These are phyloP conservation scores for Edaphochlamys debaryana DNA, from an alignment of 139 green algal species.

Conservation along the genomic window DNA sequence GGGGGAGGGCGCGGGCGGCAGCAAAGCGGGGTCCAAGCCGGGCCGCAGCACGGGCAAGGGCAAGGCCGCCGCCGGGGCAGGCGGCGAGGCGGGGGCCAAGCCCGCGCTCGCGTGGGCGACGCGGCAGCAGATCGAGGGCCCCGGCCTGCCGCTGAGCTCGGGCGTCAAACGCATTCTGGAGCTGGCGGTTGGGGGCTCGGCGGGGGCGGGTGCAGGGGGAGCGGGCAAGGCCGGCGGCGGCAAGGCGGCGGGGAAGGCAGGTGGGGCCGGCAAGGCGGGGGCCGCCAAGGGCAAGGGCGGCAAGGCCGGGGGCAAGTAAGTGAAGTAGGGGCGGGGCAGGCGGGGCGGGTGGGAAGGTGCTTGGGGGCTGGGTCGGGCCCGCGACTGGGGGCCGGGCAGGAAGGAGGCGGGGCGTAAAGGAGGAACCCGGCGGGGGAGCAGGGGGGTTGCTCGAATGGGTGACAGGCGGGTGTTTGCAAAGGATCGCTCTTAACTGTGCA, in stretches of 20 bases:
- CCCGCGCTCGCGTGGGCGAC: conserved; percentile 17
- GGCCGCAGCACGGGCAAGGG: neutral
- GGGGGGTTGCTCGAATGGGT: too few relatives aligned
- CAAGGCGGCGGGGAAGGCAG: neutral
- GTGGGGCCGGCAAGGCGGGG: neutral
- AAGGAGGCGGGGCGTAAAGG: too few relatives aligned
- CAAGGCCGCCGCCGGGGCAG: neutral
- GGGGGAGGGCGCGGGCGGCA: neutral
- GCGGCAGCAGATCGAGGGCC: neutral
- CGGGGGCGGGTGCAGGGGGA: neutral
- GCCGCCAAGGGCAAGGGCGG: neutral
- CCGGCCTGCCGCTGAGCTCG: conserved; percentile 7
- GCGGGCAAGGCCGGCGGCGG: neutral
- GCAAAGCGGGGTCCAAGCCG: neutral
- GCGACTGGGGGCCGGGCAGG: too few relatives aligned
- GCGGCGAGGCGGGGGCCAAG: neutral
- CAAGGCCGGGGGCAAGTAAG: too few relatives aligned
- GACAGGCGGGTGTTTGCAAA: too few relatives aligned
- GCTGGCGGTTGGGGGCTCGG: conserved; percentile 16
- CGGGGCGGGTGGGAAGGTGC: too few relatives aligned
- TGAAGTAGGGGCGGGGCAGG: too few relatives aligned
- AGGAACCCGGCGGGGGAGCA: too few relatives aligned
- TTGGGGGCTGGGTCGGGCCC: too few relatives aligned
- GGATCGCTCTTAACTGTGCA: too few relatives aligned
- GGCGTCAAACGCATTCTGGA: conserved; percentile 28